These are phyloP conservation scores for Rhizophagus clarus DNA, from an alignment of 192 early-diverging fungal genomes.

Conservation along the genomic window DNA sequence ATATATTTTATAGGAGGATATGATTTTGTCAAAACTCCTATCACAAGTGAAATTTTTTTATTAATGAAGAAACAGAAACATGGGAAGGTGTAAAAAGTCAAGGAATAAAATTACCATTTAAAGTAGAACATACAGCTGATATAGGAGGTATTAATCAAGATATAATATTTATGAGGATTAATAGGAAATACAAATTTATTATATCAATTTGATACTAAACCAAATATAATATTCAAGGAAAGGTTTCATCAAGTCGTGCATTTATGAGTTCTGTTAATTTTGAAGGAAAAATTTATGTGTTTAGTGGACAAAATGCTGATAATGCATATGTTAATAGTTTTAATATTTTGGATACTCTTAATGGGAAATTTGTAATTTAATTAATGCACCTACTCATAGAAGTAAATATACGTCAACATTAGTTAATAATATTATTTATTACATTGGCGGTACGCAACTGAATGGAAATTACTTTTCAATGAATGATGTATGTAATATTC, in stretches of 20 bases:
- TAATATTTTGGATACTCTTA: not conserved
- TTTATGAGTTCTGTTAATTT: not conserved
- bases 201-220: not conserved
- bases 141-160: not conserved
- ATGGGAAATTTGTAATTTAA: not conserved
- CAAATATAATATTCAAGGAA: not conserved
- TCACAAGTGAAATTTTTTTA: not conserved
- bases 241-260: not conserved
- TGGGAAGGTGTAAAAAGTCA: not conserved
- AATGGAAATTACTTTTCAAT: not conserved
- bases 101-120: not conserved
- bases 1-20: not conserved
- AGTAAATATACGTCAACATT: not conserved
- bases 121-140: not conserved
- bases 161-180: not conserved
- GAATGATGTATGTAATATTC: too few species aligned
- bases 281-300: not conserved
- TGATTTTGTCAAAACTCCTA: not conserved
- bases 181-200: not conserved
- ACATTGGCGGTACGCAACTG: not conserved
- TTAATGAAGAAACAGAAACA: not conserved
- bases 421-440: not conserved
- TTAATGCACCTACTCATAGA: not conserved
- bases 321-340: not conserved
- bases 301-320: not conserved